Conservation (phyloP, 2,329 filamentous ascomycete species). For the Lojkania enalia region DNA sequence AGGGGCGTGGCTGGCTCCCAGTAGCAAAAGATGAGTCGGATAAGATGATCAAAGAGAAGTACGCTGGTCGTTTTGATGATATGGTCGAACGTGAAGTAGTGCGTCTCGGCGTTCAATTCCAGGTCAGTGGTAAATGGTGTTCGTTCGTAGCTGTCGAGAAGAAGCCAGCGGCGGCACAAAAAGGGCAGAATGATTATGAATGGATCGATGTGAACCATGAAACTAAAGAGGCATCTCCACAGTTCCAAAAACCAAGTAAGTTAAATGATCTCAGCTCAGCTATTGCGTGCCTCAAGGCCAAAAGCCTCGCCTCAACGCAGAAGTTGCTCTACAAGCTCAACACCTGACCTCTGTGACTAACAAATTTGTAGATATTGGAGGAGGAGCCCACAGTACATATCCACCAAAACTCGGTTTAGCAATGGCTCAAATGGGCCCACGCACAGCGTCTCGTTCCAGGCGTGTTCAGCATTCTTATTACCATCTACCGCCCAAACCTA, state of each 20-base stretch:
- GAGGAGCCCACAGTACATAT: too few species aligned
- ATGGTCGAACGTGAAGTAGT: slow-evolving; percentile 69
- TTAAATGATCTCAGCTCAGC: not conserved
- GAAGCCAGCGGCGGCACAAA: slow-evolving; percentile 15
- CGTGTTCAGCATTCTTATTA: too few species aligned
- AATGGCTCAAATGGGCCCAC: too few species aligned
- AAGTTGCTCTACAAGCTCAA: too few species aligned
- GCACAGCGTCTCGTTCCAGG: too few species aligned
- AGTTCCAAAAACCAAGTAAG: not conserved
- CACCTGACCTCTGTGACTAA: too few species aligned
- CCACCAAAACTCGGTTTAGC: too few species aligned
- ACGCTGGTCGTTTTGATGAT: slow-evolving; percentile 57
- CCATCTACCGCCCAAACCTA: too few species aligned
- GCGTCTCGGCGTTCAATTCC: slow-evolving; percentile 65
- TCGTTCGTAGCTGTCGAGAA: slow-evolving; percentile 71
- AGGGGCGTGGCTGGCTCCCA: slow-evolving; percentile 66
- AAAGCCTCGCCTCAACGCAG: too few species aligned
- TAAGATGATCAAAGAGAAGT: slow-evolving; percentile 44
- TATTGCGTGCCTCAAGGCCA: too few species aligned
- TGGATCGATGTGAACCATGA: slow-evolving; percentile 28
- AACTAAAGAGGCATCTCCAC: not conserved
- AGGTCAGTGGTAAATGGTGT: slow-evolving; percentile 70
- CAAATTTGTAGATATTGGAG: too few species aligned
- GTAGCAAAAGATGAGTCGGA: slow-evolving; percentile 45
- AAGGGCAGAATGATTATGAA: slow-evolving; percentile 22